Evolutionary conservation across 371 early-diverging fungal species (phyloP), one percentile per base, ranked within the genome.

Genomic region (Capniomyces stellatus): DNA sequence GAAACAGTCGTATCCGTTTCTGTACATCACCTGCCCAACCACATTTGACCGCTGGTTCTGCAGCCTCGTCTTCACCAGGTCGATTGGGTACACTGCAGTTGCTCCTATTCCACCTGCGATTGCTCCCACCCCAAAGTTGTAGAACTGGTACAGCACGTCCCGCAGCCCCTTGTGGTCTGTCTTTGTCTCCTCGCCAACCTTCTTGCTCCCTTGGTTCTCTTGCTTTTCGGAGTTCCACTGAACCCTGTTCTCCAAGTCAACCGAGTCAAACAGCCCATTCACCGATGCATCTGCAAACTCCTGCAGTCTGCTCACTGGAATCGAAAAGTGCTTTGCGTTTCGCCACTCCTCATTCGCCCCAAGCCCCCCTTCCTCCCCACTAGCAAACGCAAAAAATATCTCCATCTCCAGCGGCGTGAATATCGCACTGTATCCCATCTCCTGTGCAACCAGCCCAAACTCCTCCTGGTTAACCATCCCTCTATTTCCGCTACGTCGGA

Each of bases 61-160:
- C 93, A 96, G 91, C 48, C 97, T 79, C 0, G 97, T 96, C 70
- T 96, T 96, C 56, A 96, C 95, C 54, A 96, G 69, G 72, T 96
- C 97, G 51, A 96, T 92, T 18, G 97, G 97, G 63, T 96, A 96
- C 24, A 96, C 92, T 52, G 83, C 83, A 1, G 91, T 86, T 3
- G 95, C 95, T 53, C 95, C 97, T 22, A 95, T 81, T 19, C 92
- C 92, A 64, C 97, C 97, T 55, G 89, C 92, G 63, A 95, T 75
- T 1, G 92, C 81, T 25, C 92, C 97, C 19, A 92, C 70, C 15
- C 76, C 58, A 64, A 96, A 95, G 43, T 60, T 70, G 54, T 70
- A 70, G 8, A 59, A 66, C 58, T 64, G 70, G 40, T 56, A 58
- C 27, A 56, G 19, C 0, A 35, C 13, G 48, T 66, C 63, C 51